phyloP scores from a whole-genome alignment of 1,284 basidiomycete genomes.

The Gymnopus androsaceus region DNA sequence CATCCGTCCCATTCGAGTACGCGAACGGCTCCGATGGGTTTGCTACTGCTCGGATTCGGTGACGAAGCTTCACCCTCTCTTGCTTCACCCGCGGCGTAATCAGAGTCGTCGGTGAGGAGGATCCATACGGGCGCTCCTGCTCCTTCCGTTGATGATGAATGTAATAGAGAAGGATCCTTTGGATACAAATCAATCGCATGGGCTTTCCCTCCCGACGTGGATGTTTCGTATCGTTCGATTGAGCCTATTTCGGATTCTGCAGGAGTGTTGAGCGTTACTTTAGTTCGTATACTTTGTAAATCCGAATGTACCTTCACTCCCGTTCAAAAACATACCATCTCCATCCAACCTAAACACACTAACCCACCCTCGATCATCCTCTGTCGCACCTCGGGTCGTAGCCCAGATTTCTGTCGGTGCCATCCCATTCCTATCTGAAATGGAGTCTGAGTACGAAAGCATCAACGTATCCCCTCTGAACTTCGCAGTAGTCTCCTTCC shows the following conservation, averaged over 20 bases:
- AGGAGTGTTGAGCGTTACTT: no score
- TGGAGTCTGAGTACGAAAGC: no score
- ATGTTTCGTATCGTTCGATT: conserved; percentile 39
- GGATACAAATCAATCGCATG: conserved; percentile 45
- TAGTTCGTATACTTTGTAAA: no score
- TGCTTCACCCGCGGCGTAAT: conserved; percentile 27
- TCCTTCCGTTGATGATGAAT: background rate
- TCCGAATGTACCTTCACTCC: background rate
- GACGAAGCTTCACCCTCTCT: background rate
- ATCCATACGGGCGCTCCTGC: conserved; percentile 35
- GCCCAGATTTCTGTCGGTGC: conserved; percentile 41
- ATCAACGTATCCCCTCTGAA: conserved; percentile 50
- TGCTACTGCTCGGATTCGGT: conserved; percentile 1
- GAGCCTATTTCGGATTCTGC: no score
- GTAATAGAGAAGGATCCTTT: conserved; percentile 25
- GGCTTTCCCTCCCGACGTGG: conserved; percentile 50
- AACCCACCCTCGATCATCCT: conserved; percentile 40
- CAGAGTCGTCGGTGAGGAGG: conserved; percentile 47
- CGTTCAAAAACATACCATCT: conserved; percentile 40
- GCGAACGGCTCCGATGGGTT: conserved; percentile 38
- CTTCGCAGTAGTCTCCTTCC: background rate
- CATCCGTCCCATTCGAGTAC: conserved; percentile 51
- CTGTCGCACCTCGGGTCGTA: conserved; percentile 43
- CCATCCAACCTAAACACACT: conserved; percentile 40
- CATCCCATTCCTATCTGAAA: conserved; percentile 34